These are phyloP conservation scores for Phytophthora aleatoria DNA, from an alignment of 352 stramenopile species.

Conservation along the genomic window DNA sequence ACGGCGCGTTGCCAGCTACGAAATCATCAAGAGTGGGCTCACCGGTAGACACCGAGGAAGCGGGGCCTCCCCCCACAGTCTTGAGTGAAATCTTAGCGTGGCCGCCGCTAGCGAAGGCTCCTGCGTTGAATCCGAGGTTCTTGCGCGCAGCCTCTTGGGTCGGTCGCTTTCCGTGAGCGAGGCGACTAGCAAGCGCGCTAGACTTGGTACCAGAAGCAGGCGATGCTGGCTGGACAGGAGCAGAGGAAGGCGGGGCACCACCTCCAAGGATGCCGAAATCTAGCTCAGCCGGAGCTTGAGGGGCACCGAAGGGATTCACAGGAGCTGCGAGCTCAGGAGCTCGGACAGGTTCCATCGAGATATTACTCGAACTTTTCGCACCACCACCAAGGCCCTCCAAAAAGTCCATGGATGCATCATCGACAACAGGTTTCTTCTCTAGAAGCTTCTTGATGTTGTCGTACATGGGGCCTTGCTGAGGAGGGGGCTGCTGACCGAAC, in stretches of 20 bases:
- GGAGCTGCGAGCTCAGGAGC: constrained; percentile 15
- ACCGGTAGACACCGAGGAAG: neutral
- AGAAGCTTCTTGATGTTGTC: constrained; percentile 87
- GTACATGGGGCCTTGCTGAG: constrained; percentile 68
- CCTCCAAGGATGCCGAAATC: constrained; percentile 27
- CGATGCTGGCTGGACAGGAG: constrained; percentile 17
- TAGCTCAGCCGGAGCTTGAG: constrained; percentile 18
- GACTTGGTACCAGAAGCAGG: constrained; percentile 46
- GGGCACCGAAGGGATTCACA: constrained; percentile 24
- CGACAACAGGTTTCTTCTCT: constrained; percentile 72
- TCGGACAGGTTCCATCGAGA: constrained; percentile 16
- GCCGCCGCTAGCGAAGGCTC: constrained; percentile 45
- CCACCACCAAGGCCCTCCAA: constrained; percentile 60
- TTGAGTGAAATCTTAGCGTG: constrained; percentile 66
- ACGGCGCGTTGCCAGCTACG: constrained; percentile 32
- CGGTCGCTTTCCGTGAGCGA: constrained; percentile 65
- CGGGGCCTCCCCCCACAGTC: constrained; percentile 37
- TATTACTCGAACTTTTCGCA: constrained; percentile 15
- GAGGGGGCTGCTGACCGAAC: constrained; percentile 36
- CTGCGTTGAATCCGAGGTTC: constrained; percentile 61
- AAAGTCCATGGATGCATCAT: constrained; percentile 68
- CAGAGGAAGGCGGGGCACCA: constrained; percentile 15
- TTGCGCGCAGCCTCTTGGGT: constrained; percentile 75
- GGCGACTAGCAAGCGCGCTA: constrained; percentile 61
- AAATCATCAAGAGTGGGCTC: constrained; percentile 63